Evolutionary conservation across 768 basidiomycete species (phyloP).

Genomic region (Phylloporus sp.): DNA sequence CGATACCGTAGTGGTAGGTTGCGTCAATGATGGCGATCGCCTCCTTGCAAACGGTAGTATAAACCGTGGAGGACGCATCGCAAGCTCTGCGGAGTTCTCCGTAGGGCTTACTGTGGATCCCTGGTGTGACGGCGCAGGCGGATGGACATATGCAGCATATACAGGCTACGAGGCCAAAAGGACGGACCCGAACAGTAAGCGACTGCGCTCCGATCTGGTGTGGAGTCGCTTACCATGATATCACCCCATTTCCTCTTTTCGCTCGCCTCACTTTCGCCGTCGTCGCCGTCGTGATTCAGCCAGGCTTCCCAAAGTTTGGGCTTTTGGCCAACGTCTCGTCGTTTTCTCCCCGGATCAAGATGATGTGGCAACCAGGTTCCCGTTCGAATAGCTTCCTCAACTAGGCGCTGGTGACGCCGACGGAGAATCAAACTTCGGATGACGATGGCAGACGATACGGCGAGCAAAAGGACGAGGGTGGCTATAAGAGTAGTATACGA

Average conservation of each 20-base stretch:
- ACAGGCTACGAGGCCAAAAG: slow-evolving; percentile 19
- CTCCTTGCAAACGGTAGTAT: slow-evolving; percentile 15
- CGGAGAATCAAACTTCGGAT: slow-evolving; percentile 61
- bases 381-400: slow-evolving; percentile 61
- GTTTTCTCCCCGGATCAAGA: slow-evolving; percentile 15
- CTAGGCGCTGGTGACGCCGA: slow-evolving; percentile 50
- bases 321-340: slow-evolving; percentile 29
- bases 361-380: slow-evolving; percentile 51
- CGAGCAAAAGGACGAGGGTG: slow-evolving; percentile 62
- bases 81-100: slow-evolving; percentile 1
- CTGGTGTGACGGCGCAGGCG: slow-evolving; percentile 7
- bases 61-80: slow-evolving; percentile 13
- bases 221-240: slow-evolving; percentile 22
- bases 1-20: slow-evolving; percentile 1
- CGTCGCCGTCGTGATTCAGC: slow-evolving; percentile 12
- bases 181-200: neutral
- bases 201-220: neutral
- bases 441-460: slow-evolving; percentile 64
- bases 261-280: slow-evolving; percentile 5
- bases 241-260: slow-evolving; percentile 27
- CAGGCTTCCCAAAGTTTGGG: slow-evolving; percentile 29
- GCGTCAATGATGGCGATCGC: slow-evolving; percentile 13
- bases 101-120: neutral
- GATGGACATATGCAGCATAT: slow-evolving; percentile 17
- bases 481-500: slow-evolving; percentile 47